Percentiles rank a stretch among this genome's conserved stretches.
Conservation (phyloP, 176 grass and related monocot species). For the Juncus effusus region DNA sequence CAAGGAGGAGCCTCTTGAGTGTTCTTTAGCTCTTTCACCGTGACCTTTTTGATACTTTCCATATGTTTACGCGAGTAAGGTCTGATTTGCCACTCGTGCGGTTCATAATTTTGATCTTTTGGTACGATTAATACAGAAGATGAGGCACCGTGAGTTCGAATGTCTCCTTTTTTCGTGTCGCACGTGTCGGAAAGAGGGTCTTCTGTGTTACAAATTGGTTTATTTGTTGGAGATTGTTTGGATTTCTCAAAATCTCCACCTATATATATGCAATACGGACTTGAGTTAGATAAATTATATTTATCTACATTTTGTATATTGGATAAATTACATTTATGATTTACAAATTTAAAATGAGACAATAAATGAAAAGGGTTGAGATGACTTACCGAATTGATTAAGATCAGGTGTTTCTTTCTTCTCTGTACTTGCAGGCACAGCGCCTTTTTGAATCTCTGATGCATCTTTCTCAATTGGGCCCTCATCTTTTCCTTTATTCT, state of each 20-base stretch:
- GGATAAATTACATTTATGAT: neutral
- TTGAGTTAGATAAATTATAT: neutral
- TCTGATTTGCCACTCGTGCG: constrained; percentile 43
- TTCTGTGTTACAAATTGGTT: constrained; percentile 32
- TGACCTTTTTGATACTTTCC: constrained; percentile 32
- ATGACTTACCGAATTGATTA: constrained; percentile 41
- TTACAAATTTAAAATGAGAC: neutral
- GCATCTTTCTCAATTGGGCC: constrained; percentile 17
- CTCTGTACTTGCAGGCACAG: constrained; percentile 12
- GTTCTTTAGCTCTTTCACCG: constrained; percentile 32
- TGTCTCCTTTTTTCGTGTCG: constrained; percentile 55
- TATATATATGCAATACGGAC: neutral
- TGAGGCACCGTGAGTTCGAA: constrained; percentile 49
- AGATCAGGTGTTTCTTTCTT: constrained; percentile 15
- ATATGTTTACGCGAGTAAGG: constrained; percentile 56
- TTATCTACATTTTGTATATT: neutral
- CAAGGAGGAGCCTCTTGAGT: constrained; percentile 34
- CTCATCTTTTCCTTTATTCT: neutral
- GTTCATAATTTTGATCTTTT: neutral
- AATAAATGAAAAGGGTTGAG: neutral
- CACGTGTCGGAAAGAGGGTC: constrained; percentile 58
- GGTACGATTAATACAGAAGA: constrained; percentile 42
- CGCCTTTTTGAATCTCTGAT: constrained; percentile 12
- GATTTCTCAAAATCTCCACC: constrained; percentile 32
- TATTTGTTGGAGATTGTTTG: constrained; percentile 8